Evolutionary conservation across 768 basidiomycete species (phyloP).

Genomic region (Mycena latifolia): DNA sequence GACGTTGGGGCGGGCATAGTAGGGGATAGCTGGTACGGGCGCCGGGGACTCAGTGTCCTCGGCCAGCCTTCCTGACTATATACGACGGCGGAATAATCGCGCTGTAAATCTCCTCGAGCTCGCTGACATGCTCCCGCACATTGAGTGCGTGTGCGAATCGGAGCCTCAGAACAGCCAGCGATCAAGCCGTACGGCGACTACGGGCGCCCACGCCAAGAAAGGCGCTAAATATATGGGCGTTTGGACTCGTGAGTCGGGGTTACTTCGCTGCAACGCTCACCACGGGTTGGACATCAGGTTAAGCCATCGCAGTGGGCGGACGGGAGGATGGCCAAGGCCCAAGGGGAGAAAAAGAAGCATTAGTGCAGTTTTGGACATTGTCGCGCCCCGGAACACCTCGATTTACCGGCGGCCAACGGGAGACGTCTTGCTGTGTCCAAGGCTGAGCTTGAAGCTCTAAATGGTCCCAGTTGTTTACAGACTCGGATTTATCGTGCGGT

Average conservation of each 20-base stretch:
- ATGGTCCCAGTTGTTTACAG: too few species aligned
- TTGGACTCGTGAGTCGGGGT: not conserved
- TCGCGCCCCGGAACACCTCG: too few species aligned
- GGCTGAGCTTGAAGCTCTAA: too few species aligned
- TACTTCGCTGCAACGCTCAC: too few species aligned
- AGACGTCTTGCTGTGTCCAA: too few species aligned
- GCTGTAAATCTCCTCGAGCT: slow-evolving; percentile 1
- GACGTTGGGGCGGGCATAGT: not conserved
- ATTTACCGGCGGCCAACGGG: too few species aligned
- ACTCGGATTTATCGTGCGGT: too few species aligned
- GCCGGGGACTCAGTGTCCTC: not conserved
- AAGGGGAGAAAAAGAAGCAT: too few species aligned
- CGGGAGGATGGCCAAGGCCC: too few species aligned
- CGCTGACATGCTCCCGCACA: not conserved
- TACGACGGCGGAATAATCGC: slow-evolving; percentile 22
- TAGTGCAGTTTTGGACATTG: too few species aligned
- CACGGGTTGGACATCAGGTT: too few species aligned
- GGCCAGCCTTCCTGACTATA: not conserved
- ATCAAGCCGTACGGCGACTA: not conserved
- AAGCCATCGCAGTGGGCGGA: too few species aligned
- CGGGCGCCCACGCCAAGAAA: slow-evolving; percentile 7
- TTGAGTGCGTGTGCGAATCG: slow-evolving; percentile 2
- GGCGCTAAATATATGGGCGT: slow-evolving; percentile 3
- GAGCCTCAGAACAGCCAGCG: not conserved
- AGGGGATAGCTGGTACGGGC: not conserved